These are phyloP conservation scores for Fagopyrum esculentum DNA, from an alignment of 148 eudicot genomes.

Conservation along the genomic window DNA sequence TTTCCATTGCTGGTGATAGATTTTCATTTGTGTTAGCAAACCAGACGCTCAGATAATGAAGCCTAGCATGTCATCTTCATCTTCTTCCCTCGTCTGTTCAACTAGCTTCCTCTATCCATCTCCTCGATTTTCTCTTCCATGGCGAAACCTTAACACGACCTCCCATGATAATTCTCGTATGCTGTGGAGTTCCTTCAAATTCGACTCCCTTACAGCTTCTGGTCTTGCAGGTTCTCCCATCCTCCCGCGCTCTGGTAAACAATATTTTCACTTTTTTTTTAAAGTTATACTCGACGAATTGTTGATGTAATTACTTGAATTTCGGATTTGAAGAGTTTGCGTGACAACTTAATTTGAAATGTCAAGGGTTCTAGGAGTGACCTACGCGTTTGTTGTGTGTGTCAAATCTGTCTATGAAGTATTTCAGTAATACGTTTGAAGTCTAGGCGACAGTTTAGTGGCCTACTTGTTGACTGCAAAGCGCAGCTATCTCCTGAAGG, in stretches of 20 bases:
- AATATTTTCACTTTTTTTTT: neutral
- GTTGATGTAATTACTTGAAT: neutral
- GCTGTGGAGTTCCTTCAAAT: conserved; percentile 3
- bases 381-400: neutral
- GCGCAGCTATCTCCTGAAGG: neutral
- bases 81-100: neutral
- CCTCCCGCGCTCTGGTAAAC: conserved; percentile 8
- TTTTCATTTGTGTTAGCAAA: neutral
- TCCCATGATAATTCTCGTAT: neutral
- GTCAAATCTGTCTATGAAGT: neutral
- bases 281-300: neutral
- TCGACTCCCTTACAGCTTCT: neutral
- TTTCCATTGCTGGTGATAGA: too few relatives aligned
- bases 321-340: neutral
- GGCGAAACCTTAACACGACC: neutral
- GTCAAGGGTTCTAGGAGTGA: neutral
- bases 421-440: neutral
- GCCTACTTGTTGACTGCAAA: neutral
- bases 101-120: neutral
- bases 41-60: conserved; percentile 2
- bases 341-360: neutral
- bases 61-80: neutral
- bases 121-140: conserved; percentile 1
- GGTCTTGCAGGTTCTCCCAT: conserved; percentile 3
- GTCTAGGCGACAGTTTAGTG: neutral